These are phyloP conservation scores for Botryotinia convoluta DNA, from an alignment of 2,329 filamentous ascomycete genomes.

Conservation along the genomic window DNA sequence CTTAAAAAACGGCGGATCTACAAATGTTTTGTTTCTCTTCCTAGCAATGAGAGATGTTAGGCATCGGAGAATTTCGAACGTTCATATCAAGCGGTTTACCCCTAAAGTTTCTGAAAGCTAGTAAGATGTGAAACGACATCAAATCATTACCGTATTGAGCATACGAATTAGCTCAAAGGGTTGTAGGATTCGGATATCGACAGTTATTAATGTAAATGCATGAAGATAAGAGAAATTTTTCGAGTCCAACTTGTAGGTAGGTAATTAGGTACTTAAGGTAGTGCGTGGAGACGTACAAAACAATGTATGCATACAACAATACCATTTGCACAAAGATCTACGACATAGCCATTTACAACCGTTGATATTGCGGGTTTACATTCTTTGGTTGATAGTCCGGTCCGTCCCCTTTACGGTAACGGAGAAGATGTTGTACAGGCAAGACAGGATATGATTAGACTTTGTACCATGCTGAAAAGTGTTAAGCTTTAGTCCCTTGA, in stretches of 20 bases:
- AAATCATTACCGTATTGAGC: not conserved
- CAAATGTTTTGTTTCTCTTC: not conserved
- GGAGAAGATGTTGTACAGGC: slow-evolving; percentile 5
- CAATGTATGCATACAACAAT: not conserved
- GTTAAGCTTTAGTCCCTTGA: not conserved
- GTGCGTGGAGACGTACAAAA: not conserved
- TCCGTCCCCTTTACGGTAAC: not conserved
- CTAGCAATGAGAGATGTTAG: not conserved
- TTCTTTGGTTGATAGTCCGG: not conserved
- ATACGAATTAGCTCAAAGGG: too few species aligned
- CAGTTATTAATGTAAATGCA: not conserved
- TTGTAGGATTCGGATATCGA: not conserved
- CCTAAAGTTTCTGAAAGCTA: not conserved
- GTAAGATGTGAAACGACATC: slow-evolving; percentile 1
- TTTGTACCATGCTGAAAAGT: not conserved
- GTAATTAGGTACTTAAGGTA: not conserved
- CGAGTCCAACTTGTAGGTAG: slow-evolving; percentile 1
- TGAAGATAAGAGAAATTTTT: slow-evolving; percentile 11
- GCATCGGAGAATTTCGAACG: slow-evolving; percentile 3
- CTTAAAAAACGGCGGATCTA: slow-evolving; percentile 1
- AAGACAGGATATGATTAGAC: slow-evolving; percentile 3
- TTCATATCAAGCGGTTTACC: slow-evolving; percentile 1
- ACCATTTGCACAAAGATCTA: not conserved
- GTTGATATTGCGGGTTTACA: not conserved
- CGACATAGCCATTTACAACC: not conserved